These are phyloP conservation scores for Fusarium albosuccineum DNA, from an alignment of 2,329 filamentous ascomycete genomes.

Conservation along the genomic window DNA sequence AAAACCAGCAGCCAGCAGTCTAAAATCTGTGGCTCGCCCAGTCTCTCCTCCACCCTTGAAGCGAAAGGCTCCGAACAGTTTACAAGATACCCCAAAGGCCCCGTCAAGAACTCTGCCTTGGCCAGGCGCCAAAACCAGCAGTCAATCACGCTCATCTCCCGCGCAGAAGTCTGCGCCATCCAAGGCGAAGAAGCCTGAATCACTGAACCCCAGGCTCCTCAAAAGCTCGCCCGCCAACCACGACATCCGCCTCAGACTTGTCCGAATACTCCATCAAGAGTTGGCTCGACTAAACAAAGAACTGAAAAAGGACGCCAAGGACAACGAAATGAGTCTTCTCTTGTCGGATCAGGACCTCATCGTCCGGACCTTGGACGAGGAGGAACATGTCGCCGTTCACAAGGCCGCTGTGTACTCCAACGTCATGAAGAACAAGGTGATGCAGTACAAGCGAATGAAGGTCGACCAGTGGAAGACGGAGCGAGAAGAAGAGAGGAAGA, in stretches of 20 bases:
- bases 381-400: constrained; percentile 78
- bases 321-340: constrained; percentile 64
- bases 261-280: constrained; percentile 75
- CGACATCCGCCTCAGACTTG: constrained; percentile 66
- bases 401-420: constrained; percentile 82
- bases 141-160: constrained; percentile 35
- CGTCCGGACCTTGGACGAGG: constrained; percentile 78
- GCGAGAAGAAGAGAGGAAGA: constrained; percentile 57
- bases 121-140: constrained; percentile 10
- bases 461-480: constrained; percentile 78
- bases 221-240: constrained; percentile 69
- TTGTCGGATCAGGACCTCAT: constrained; percentile 77
- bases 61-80: constrained; percentile 35
- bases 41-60: constrained; percentile 53
- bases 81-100: constrained; percentile 14
- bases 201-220: constrained; percentile 76
- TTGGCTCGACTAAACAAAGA: constrained; percentile 76
- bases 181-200: constrained; percentile 57
- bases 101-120: constrained; percentile 13
- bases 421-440: constrained; percentile 84
- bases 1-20: constrained; percentile 21
- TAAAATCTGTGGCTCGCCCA: constrained; percentile 45
- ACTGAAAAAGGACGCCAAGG: constrained; percentile 64
- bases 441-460: constrained; percentile 81
- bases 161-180: constrained; percentile 28